Evolutionary conservation across 148 eudicot species (phyloP), one percentile per base, ranked within the genome.

Genomic region (Cornus suecica): DNA sequence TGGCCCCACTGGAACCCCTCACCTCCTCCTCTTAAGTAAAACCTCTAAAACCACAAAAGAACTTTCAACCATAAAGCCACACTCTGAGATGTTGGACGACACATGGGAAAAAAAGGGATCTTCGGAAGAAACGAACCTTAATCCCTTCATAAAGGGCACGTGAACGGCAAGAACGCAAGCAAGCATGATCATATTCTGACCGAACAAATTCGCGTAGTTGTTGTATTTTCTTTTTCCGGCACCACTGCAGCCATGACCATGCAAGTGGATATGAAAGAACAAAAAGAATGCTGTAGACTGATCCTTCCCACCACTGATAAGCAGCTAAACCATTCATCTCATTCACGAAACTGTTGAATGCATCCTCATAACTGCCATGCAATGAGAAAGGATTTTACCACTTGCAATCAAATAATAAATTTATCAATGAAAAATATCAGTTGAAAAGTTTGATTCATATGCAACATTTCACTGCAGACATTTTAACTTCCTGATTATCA

Each of bases 221-320:
- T 77, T 95, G 97, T 66, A 95, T 82, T 82, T 92, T 95, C 78
- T 76, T 86, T 86, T 89, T 91, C 69, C 91, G 86, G 48, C 99
- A 84, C 97, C 93, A 92, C 79, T 95, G 99, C 87, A 91, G 76
- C 99, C 99, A 95, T 75, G 99, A 88, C 97, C 97, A 90, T 72
- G 97, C 94, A 69, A 95, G 88, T 66, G 99, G 99, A 86, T 89
- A 95, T 52, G 88, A 90, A 76, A 92, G 65, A 69, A 87, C 69
- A 74, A 86, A 89, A 26, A 95, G 86, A 73, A 95, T 90, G 80
- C 88, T 80, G 71, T 92, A 86, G 22, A 92, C 79, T 24, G 99
- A 95, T 79, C 99, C 99, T 91, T 95, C 99, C 99, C 99, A 95
- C 99, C 97, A 92, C 78, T 95, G 93, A 83, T 91, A 95, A 77